Evolutionary conservation across 495 filamentous ascomycete species (phyloP).

Genomic region (Massariosphaeria phaeospora): DNA sequence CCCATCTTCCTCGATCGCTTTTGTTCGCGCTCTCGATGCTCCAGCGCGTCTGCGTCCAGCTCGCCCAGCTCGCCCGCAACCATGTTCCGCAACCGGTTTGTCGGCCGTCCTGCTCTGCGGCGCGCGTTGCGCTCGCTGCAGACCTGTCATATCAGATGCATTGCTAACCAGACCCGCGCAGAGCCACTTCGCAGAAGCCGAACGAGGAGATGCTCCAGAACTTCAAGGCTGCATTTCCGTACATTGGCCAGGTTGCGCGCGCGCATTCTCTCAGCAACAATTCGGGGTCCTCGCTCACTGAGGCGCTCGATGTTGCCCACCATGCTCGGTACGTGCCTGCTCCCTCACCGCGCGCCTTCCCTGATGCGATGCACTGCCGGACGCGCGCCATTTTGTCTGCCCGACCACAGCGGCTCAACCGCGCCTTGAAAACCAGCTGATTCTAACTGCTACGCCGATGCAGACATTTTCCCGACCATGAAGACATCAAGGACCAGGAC

Average conservation of each 20-base stretch:
- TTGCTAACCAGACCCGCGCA: conserved; percentile 39
- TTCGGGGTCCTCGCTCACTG: conserved; percentile 33
- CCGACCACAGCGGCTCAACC: not conserved
- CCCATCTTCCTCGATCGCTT: conserved; percentile 18
- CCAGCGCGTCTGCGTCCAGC: conserved; percentile 21
- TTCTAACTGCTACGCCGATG: conserved; percentile 3
- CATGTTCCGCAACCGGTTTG: conserved; percentile 44
- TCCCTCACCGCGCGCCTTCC: not conserved
- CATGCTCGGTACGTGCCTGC: conserved; percentile 35
- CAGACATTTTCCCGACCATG: conserved; percentile 46
- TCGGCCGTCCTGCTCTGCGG: not conserved
- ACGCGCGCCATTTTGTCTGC: conserved; percentile 2
- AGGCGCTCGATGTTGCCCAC: conserved; percentile 39
- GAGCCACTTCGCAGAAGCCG: conserved; percentile 82
- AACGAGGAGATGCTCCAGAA: conserved; percentile 74
- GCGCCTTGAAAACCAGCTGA: not conserved
- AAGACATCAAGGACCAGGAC: conserved; percentile 70
- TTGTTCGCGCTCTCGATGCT: conserved; percentile 31
- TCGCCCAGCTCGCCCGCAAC: too few relatives aligned
- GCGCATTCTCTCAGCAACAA: conserved; percentile 30
- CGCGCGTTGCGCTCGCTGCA: conserved; percentile 6
- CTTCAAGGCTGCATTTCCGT: conserved; percentile 76
- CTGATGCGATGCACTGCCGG: conserved; percentile 14
- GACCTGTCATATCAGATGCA: not conserved
- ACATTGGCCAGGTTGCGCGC: conserved; percentile 47